Base-by-base conservation (phyloP, 2,329 filamentous ascomycete genomes). In the Chalaropsis thielavioides region DNA sequence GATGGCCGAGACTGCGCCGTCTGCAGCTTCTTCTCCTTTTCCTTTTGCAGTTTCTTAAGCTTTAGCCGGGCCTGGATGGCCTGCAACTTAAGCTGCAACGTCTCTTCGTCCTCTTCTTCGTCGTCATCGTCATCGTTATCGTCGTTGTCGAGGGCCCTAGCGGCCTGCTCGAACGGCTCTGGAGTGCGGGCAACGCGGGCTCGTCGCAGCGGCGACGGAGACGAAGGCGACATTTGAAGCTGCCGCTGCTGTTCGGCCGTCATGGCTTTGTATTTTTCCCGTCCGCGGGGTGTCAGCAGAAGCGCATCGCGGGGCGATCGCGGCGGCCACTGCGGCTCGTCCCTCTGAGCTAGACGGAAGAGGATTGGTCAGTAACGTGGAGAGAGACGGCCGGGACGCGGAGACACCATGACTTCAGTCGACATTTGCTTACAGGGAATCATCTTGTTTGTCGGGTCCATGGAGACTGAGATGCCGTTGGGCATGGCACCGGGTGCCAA, bases 1-100 rank as follows among this genome's bases (percentile, higher is more conserved):
- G 49, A 17, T 6, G 31, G 24, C 17, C 40, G 63, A 61, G 63
- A 22, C 27, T 56, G 56, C n/a, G 44, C 51, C n/a, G 56, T n/a
- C 15, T 64, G 63, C 27, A 49, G 31, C 4, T 63, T 59, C 31
- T 62, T 59, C 66, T 78, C 76, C 71, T 80, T 83, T 73, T 82
- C 75, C 72, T 86, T 86, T 73, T 94, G 89, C 15, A 97, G 77
- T 71, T 87, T 91, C 75, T 96, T 97, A 69, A 97, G 75, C 74
- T 87, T 94, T 63, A 97, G 76, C 67, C 88, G 86, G 6, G 92
- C 90, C 74, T 97, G 87, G 66, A 99, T 95, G 64, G 89, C 90
- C 69, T 92, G 86, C 4, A 97, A 78, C 73, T 95, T 86, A 68
- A 99, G 77, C 72, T 95, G 84, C 41, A 97, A 76, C 0, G 85